Conservation (phyloP, 495 filamentous ascomycete genomes). For the Penicillium dipodomyicola region DNA sequence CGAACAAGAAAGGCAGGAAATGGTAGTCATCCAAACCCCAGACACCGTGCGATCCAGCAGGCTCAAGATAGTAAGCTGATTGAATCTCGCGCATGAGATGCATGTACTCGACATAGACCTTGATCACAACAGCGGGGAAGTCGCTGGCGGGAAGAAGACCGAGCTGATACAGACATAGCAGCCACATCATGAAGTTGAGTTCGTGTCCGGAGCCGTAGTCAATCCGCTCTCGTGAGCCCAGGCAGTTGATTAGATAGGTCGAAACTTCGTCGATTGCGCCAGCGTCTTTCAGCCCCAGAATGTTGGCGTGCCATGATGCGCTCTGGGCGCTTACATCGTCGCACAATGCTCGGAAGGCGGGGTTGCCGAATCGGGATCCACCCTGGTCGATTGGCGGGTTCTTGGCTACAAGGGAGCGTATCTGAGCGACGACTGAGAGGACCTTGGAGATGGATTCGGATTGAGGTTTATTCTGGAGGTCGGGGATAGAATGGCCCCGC, state of each 20-base stretch:
- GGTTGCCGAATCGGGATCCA: constrained; percentile 92
- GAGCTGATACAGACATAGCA: constrained; percentile 86
- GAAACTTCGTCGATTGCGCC: constrained; percentile 66
- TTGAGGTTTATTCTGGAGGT: constrained; percentile 52
- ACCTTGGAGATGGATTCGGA: constrained; percentile 61
- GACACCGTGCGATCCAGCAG: constrained; percentile 91
- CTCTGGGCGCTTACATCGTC: constrained; percentile 62
- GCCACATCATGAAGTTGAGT: constrained; percentile 92
- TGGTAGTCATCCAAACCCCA: constrained; percentile 98
- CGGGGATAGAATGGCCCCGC: constrained; percentile 68
- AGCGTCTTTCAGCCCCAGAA: constrained; percentile 51
- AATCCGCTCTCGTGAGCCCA: constrained; percentile 83
- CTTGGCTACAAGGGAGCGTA: constrained; percentile 58
- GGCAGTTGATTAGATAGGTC: constrained; percentile 76
- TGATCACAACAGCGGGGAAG: constrained; percentile 70
- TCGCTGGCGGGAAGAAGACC: constrained; percentile 57
- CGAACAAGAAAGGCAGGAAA: constrained; percentile 95
- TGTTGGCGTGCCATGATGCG: constrained; percentile 38
- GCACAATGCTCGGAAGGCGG: constrained; percentile 78
- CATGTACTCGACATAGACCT: constrained; percentile 77
- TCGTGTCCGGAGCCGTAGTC: constrained; percentile 98
- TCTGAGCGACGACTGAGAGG: constrained; percentile 64
- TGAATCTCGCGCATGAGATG: constrained; percentile 80
- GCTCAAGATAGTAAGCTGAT: constrained; percentile 90
- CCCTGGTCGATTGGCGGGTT: constrained; percentile 80